phyloP scores from a whole-genome alignment of 192 early-diverging fungal genomes.

The Linnemannia elongata region DNA sequence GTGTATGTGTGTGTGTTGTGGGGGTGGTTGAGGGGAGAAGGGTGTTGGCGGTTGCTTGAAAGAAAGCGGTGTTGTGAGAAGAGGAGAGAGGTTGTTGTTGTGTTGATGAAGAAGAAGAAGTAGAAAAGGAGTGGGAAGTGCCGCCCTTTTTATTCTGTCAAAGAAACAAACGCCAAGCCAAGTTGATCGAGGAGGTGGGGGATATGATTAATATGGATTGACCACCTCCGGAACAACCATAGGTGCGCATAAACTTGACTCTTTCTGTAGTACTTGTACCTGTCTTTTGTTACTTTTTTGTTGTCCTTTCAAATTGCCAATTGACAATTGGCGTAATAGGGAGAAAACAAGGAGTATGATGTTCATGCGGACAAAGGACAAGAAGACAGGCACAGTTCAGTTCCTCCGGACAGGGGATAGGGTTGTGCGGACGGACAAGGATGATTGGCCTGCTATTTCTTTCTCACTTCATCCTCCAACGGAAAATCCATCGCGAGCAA shows the following conservation, averaged over 20 bases:
- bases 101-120: background rate
- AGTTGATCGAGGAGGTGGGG: no score
- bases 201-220: background rate
- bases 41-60: background rate
- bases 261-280: no score
- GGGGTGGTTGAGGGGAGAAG: background rate
- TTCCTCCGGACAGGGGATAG: no score
- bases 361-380: no score
- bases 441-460: no score
- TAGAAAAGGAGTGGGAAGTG: background rate
- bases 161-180: background rate
- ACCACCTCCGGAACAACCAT: background rate
- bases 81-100: background rate
- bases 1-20: background rate
- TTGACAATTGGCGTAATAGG: background rate
- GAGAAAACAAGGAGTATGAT: no score
- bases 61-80: background rate
- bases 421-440: no score
- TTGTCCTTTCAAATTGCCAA: no score
- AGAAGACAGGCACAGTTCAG: no score
- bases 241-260: background rate
- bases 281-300: background rate
- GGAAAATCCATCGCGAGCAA: slow-evolving; percentile 14
- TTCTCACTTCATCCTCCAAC: background rate
- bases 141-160: background rate